These are phyloP conservation scores for Coemansia sp. DNA, from an alignment of 192 early-diverging fungal genomes.

Conservation along the genomic window DNA sequence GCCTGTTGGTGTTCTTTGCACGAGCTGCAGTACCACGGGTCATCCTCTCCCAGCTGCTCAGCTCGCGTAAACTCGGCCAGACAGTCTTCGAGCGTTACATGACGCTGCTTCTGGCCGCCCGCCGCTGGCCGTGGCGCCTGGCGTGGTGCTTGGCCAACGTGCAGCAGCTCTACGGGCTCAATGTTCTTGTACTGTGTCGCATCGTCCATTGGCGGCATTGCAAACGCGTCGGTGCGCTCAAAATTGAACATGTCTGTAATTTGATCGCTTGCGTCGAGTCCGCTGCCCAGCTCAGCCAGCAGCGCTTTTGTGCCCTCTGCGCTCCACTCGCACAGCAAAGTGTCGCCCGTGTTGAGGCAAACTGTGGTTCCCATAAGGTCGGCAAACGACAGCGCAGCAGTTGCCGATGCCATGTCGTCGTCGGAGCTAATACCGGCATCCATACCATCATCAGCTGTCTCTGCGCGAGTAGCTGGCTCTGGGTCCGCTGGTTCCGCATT, in stretches of 20 bases:
- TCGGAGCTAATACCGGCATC: conserved; percentile 6
- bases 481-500: neutral
- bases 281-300: conserved; percentile 17
- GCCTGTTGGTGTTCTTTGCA: conserved; percentile 83
- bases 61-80: conserved; percentile 70
- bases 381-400: conserved; percentile 30
- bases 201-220: conserved; percentile 43
- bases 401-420: conserved; percentile 33
- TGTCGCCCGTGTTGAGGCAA: conserved; percentile 35
- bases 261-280: neutral
- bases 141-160: conserved; percentile 10
- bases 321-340: conserved; percentile 48
- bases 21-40: conserved; percentile 75
- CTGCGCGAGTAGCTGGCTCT: neutral
- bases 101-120: neutral
- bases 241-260: conserved; percentile 31
- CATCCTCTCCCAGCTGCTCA: conserved; percentile 70
- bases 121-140: conserved; percentile 4
- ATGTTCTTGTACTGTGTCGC: conserved; percentile 24
- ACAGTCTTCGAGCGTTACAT: conserved; percentile 65
- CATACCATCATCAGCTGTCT: neutral
- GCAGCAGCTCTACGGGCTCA: conserved; percentile 5
- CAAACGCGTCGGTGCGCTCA: conserved; percentile 22
- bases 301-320: conserved; percentile 25
- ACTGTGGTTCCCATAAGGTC: conserved; percentile 20